Base-by-base conservation (phyloP, 2,329 filamentous ascomycete genomes). In the Pestalotiopsis sp. region DNA sequence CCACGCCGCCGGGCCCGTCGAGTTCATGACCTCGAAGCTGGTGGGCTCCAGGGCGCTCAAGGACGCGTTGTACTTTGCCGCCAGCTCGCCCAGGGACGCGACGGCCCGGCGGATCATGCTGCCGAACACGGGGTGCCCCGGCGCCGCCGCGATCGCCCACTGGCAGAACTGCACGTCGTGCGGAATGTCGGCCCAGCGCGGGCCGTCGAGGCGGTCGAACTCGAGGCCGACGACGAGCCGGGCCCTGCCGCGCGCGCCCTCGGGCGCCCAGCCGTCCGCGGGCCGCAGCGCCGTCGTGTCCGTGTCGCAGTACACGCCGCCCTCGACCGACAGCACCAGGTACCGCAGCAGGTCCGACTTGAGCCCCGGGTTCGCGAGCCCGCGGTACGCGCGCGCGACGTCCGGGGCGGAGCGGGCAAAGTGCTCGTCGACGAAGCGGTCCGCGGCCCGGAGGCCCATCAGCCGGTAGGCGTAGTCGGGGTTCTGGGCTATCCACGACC, bases 291-390 rank as follows among this genome's bases (percentile, higher is more conserved):
- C 80, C 73, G 81, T 79, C 61, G 82, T 81, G 67, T 83, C 81
- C 62, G 81, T 82, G 59, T 83, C 81, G 65, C 80, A 79, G 67
- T 82, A 83, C 1, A 88, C 76, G 30, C 86, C 88, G 24, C 89
- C 89, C 73, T 91, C 88, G 4, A 87, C 85, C 73, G 90, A 91
- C 85, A 91, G 89, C 72, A 91, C 81, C 67, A 91, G 83, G 75
- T 91, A 92, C 9, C 89, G 86, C 64, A 91, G 78, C 9, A 92
- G 79, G 75, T 91, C 89, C 10, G 77, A 78, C 62, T 75, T 76
- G 65, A 77, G 72, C 22, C 75, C 77, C 4, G 74, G 74, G 57
- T 75, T 76, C 4, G 68, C 68, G 35, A 77, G 66, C 10, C 68
- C 64, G 6, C 67, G 44, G 69, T 75, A 79, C 0, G 72, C 68